These are phyloP conservation scores for Recurvomyces mirabilis DNA, from an alignment of 495 filamentous ascomycete species.

Conservation along the genomic window DNA sequence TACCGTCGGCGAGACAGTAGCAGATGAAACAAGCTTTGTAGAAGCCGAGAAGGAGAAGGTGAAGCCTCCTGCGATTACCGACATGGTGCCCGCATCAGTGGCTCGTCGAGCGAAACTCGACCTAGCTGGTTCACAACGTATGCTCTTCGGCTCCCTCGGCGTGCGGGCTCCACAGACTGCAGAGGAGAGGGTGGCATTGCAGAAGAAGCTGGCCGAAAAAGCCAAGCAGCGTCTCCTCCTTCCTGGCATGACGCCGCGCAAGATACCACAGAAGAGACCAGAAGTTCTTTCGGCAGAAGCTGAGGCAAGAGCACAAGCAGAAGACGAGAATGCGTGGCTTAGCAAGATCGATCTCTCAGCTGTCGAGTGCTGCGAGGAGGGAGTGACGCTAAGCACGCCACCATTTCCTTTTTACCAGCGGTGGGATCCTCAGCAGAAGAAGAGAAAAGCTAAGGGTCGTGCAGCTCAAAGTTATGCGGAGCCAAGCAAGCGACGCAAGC, in stretches of 20 bases:
- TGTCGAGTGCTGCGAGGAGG: constrained; percentile 61
- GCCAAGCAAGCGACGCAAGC: constrained; percentile 40
- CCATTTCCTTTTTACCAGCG: constrained; percentile 84
- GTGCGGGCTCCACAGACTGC: constrained; percentile 55
- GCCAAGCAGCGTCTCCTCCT: neutral
- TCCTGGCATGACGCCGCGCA: neutral
- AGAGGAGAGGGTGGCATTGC: constrained; percentile 51
- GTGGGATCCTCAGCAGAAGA: constrained; percentile 68
- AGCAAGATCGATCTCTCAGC: constrained; percentile 61
- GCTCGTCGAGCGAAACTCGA: constrained; percentile 44
- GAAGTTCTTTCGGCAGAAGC: constrained; percentile 27
- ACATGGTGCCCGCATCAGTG: constrained; percentile 5
- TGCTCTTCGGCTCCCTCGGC: constrained; percentile 66
- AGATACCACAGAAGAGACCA: neutral
- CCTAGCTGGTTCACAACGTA: constrained; percentile 49
- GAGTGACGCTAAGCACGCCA: constrained; percentile 50
- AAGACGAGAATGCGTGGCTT: constrained; percentile 50
- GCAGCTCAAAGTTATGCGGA: constrained; percentile 42
- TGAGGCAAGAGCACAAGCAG: constrained; percentile 13
- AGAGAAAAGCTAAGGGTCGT: constrained; percentile 9
- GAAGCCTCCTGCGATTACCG: neutral
- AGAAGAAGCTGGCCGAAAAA: constrained; percentile 38
- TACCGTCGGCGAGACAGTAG: neutral
- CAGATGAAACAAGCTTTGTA: neutral
- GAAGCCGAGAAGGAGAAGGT: neutral